phyloP scores from a whole-genome alignment of 192 early-diverging fungal genomes.

The Coemansia sp. region DNA sequence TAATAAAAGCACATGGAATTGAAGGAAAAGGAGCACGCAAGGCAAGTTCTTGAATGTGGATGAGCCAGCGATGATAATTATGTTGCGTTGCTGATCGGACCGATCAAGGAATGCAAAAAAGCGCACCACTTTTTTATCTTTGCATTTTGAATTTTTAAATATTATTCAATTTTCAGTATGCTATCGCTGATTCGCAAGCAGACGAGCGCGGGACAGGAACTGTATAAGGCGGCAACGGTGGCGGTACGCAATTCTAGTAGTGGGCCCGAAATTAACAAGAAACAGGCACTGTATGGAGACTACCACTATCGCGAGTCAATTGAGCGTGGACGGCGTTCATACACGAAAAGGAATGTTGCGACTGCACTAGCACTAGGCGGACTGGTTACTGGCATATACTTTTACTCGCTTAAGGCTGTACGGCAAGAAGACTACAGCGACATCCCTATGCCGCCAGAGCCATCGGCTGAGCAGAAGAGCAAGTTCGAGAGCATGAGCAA shows the following conservation, averaged over 20 bases:
- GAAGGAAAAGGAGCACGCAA: neutral
- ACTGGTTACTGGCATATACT: slow-evolving; percentile 39
- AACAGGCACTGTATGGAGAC: slow-evolving; percentile 25
- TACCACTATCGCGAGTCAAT: slow-evolving; percentile 48
- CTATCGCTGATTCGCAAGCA: slow-evolving; percentile 2
- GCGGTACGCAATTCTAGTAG: slow-evolving; percentile 2
- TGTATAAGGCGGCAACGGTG: neutral
- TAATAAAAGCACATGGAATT: neutral
- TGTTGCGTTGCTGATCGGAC: neutral
- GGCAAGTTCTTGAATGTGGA: neutral
- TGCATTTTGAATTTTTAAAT: neutral
- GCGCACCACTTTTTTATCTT: neutral
- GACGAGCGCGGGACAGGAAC: neutral
- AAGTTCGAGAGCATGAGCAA: slow-evolving; percentile 8
- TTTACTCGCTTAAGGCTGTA: slow-evolving; percentile 73
- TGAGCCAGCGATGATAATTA: too few species aligned
- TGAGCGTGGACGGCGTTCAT: slow-evolving; percentile 43
- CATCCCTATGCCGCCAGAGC: slow-evolving; percentile 62
- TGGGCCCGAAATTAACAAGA: neutral
- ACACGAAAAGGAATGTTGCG: slow-evolving; percentile 22
- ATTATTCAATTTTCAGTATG: neutral
- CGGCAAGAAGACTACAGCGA: slow-evolving; percentile 79
- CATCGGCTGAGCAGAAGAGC: slow-evolving; percentile 28
- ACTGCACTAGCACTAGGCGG: slow-evolving; percentile 30
- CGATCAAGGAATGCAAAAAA: neutral